Evolutionary conservation across 202 grass and related monocot species (phyloP), one percentile per base, ranked within the genome.

Genomic region (Elaeis oleifera): DNA sequence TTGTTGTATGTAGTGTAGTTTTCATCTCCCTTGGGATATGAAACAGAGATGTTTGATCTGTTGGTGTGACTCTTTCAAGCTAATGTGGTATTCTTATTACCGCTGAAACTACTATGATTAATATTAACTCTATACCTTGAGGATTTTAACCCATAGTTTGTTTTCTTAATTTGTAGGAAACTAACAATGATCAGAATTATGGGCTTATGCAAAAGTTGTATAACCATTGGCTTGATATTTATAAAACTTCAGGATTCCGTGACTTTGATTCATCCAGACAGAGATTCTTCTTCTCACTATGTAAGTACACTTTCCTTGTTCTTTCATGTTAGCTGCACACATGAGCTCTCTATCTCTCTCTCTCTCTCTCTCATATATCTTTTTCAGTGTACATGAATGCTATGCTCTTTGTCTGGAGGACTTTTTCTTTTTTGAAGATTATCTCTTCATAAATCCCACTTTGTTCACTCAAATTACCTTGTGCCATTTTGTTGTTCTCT

Each of bases 251-350:
- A 50, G 52, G 70, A 20, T 74, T 83, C 0, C 23, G 48, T 72
- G 59, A 78, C 26, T 76, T 84, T 36, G 69, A 72, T 83, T 85
- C 74, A 31, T 69, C 84, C 66, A 85, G 67, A 64, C 71, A 85
- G 68, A 72, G 61, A 57, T 91, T 90, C 58, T 91, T 90, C 71
- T 82, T 82, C 55, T 88, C 84, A 73, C 84, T 96, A 64, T 91
- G 91, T 96, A 85, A 85, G 84, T 85, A 55, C 16, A 61, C 50
- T 39, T 70, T 64, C 29, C 50, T 13, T 44, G 8, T 9, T 44
- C 36, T 44, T 44, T 44, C 36, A 44, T 44, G 8, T 14, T 77
- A 26, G 27, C 6, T 56, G 61, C 73, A 60, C 18, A n/a, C 31
- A 59, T 1, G 14, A 31, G 18, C 23, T 28, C 13, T 20, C 39